A percentile compares a stretch with the other conserved stretches of the same genome.
Evolutionary conservation across 768 basidiomycete species (phyloP).

Genomic region (Arthromyces matolae): DNA sequence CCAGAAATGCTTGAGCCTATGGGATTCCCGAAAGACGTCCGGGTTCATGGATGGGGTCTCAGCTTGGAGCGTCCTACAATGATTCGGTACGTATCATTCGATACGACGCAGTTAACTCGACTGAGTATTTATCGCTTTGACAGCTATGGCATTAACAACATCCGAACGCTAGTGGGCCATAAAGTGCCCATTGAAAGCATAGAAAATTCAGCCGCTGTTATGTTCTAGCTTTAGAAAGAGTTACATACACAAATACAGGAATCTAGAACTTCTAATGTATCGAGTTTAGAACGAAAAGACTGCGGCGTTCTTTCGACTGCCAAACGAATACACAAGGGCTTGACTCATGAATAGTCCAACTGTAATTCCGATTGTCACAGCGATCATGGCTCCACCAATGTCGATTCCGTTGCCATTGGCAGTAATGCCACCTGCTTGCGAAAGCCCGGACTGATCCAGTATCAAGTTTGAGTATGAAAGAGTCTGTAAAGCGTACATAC

Average conservation of each 20-base stretch:
- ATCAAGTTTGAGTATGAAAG: constrained; percentile 1
- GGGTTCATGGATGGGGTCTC: constrained; percentile 96
- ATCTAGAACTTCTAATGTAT: neutral
- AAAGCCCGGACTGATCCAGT: constrained; percentile 64
- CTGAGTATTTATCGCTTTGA: constrained; percentile 1
- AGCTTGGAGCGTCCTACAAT: constrained; percentile 94
- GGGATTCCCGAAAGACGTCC: constrained; percentile 95
- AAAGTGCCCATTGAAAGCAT: constrained; percentile 90
- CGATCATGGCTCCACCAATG: constrained; percentile 83
- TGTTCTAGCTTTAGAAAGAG: constrained; percentile 73
- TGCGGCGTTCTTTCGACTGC: constrained; percentile 77
- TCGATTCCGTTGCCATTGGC: constrained; percentile 80
- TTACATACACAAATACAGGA: too few species aligned
- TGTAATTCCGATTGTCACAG: constrained; percentile 88
- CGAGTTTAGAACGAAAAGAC: constrained; percentile 73
- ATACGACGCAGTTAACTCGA: too few species aligned
- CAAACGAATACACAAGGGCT: constrained; percentile 83
- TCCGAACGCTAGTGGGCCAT: constrained; percentile 94
- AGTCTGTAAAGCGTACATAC: constrained; percentile 41
- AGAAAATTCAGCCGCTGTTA: constrained; percentile 85
- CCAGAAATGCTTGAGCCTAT: constrained; percentile 99
- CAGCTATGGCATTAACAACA: constrained; percentile 97
- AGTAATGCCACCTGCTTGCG: constrained; percentile 82
- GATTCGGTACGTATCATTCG: too few species aligned
- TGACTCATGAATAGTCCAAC: constrained; percentile 88